Base-by-base conservation (phyloP, 306 rosid genomes). In the Citrullus mucosospermus region DNA sequence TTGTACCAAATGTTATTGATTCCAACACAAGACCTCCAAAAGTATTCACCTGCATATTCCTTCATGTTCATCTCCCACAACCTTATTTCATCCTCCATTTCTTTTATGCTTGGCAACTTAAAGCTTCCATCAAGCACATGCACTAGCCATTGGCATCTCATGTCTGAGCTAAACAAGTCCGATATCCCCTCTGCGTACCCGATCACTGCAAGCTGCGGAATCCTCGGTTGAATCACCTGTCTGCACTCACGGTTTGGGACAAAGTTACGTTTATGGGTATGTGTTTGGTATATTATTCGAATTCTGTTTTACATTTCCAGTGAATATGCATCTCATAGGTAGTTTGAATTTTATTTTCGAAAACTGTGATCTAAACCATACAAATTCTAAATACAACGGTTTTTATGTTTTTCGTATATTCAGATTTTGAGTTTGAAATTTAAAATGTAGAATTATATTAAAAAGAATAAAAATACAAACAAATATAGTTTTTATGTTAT, bases 81-180 rank as follows among this genome's bases (percentile, higher is more conserved):
- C 41, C 56, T 85, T 14, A 78, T 57, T 9, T 90, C 81, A 32
- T 82, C 84, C 67, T 83, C 82, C 91, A 88, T 90, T 11, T 82
- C 81, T 53, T 77, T 86, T 48, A 88, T 85, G 9, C 54, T 79
- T 0, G 91, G 93, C 32, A 90, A 0, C n/a, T 83, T 78, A 70
- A 90, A 61, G 43, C 70, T 76, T 46, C 88, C 89, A 59, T 84
- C 81, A 53, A 90, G 74, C 9, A 85, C 79, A 16, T 83, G 76
- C 1, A 54, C 81, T 8, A 88, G 28, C 91, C 93, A 90, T 78
- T 80, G 80, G 51, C 85, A 56, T 78, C 85, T 81, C 17, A 90
- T 82, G 60, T 90, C 89, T 0, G 65, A 75, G 28, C 50, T 2
- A 28, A 11, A 48, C 58, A 88, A 32, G 68, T 85, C 84, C 72